Conservation (phyloP, 805 yeast species). For the Schwanniomyces sp. region DNA sequence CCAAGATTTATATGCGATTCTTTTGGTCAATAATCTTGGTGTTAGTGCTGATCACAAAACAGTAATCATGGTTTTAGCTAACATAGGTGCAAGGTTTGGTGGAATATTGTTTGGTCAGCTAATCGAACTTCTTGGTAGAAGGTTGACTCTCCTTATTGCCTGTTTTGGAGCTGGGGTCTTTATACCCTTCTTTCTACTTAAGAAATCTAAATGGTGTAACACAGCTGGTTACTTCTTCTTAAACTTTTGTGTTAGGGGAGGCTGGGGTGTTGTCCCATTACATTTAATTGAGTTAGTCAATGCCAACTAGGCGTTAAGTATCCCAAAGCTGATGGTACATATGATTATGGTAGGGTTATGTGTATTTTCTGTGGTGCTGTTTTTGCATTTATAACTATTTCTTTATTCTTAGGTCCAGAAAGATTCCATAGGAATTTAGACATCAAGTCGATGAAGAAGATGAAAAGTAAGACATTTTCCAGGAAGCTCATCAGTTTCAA, state of each 20-base stretch:
- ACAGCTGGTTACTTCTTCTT: slow-evolving; percentile 61
- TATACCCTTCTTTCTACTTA: slow-evolving; percentile 37
- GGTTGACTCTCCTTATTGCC: slow-evolving; percentile 30
- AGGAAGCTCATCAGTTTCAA: neutral
- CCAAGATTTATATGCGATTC: slow-evolving; percentile 43
- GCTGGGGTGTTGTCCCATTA: slow-evolving; percentile 67
- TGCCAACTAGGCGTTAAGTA: slow-evolving; percentile 59
- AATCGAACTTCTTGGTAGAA: slow-evolving; percentile 36
- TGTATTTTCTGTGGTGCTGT: slow-evolving; percentile 66
- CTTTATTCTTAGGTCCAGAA: slow-evolving; percentile 61
- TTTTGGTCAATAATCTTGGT: slow-evolving; percentile 31
- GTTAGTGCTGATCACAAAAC: slow-evolving; percentile 33
- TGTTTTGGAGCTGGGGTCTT: slow-evolving; percentile 39
- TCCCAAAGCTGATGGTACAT: slow-evolving; percentile 28
- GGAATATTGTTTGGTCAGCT: slow-evolving; percentile 46
- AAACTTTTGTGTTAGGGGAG: slow-evolving; percentile 65
- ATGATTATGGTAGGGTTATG: slow-evolving; percentile 61
- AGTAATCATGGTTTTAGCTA: slow-evolving; percentile 37
- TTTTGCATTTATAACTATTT: slow-evolving; percentile 48
- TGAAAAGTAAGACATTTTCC: neutral
- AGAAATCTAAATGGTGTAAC: slow-evolving; percentile 42
- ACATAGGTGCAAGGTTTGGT: slow-evolving; percentile 40
- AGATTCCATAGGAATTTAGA: slow-evolving; percentile 19
- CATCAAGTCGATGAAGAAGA: neutral
- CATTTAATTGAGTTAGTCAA: slow-evolving; percentile 63